Evolutionary conservation across 768 basidiomycete genomes (phyloP).

Genomic region (Pleurotus tuoliensis): DNA sequence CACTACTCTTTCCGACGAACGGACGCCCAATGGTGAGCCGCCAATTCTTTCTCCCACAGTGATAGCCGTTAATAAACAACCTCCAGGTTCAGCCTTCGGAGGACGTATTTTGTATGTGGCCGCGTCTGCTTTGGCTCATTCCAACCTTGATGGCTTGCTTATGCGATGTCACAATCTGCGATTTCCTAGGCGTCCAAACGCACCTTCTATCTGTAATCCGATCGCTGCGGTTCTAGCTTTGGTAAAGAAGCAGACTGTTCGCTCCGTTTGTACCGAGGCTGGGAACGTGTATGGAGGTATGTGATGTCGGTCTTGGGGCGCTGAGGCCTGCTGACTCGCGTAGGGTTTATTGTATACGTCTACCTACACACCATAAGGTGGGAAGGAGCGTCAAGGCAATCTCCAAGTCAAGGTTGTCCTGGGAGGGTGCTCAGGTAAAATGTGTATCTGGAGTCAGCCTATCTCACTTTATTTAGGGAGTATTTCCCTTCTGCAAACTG

Average conservation of each 20-base stretch:
- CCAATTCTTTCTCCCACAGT: no score
- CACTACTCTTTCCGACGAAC: neutral
- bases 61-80: no score
- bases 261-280: conserved; percentile 3
- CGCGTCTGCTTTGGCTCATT: neutral
- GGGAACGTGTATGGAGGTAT: neutral
- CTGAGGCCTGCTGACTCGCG: neutral
- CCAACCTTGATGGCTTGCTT: neutral
- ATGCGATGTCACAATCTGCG: neutral
- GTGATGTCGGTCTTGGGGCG: neutral
- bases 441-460: neutral
- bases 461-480: neutral
- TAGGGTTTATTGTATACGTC: no score
- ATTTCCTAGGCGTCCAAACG: neutral
- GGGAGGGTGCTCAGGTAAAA: neutral
- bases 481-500: no score
- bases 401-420: no score
- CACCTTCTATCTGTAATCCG: neutral
- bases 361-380: neutral
- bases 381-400: neutral
- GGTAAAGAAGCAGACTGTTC: neutral
- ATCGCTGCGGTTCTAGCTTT: conserved; percentile 2
- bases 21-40: neutral
- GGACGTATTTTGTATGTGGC: no score
- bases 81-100: no score